A percentile compares a stretch with the other conserved stretches of the same genome.
Evolutionary conservation across 192 early-diverging fungal species (phyloP).

Genomic region (Radiomyces spectabilis): DNA sequence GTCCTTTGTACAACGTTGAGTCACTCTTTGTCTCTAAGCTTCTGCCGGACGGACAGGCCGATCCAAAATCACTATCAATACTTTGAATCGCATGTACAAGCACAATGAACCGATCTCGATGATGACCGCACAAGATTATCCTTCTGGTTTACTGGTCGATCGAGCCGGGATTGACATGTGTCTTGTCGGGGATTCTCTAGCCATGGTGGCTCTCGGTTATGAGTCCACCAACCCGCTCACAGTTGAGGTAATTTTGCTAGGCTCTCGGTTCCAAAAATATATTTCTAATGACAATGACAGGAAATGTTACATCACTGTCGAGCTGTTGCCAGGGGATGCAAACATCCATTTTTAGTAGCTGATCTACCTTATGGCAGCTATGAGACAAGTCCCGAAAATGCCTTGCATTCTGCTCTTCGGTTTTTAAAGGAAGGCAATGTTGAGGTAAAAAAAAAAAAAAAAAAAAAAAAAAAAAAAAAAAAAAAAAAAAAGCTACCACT

Average conservation of each 20-base stretch:
- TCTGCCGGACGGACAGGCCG: slow-evolving; percentile 25
- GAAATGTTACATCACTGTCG: slow-evolving; percentile 95
- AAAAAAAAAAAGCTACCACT: too few relatives aligned
- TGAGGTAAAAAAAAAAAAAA: slow-evolving; percentile 38
- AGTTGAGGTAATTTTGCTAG: slow-evolving; percentile 78
- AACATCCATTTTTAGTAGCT: slow-evolving; percentile 70
- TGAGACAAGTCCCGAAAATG: slow-evolving; percentile 65
- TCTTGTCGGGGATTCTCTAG: slow-evolving; percentile 93
- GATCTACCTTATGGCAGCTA: slow-evolving; percentile 95
- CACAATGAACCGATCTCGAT: slow-evolving; percentile 74
- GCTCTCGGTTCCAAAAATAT: background rate
- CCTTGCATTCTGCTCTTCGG: slow-evolving; percentile 73
- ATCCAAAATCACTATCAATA: slow-evolving; percentile 82
- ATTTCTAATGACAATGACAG: slow-evolving; percentile 17
- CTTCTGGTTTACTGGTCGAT: slow-evolving; percentile 78
- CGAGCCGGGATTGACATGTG: slow-evolving; percentile 77
- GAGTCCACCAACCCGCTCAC: slow-evolving; percentile 80
- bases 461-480: background rate
- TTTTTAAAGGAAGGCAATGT: slow-evolving; percentile 85
- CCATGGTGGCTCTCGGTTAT: slow-evolving; percentile 94
- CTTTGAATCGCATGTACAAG: slow-evolving; percentile 66
- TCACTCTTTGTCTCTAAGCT: background rate
- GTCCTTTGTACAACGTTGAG: background rate
- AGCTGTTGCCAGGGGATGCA: slow-evolving; percentile 79
- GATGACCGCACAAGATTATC: slow-evolving; percentile 98